A percentile compares a stretch with the other conserved stretches of the same genome.
phyloP scores from a whole-genome alignment of 2,329 filamentous ascomycete species.

The Basipetospora sp. region DNA sequence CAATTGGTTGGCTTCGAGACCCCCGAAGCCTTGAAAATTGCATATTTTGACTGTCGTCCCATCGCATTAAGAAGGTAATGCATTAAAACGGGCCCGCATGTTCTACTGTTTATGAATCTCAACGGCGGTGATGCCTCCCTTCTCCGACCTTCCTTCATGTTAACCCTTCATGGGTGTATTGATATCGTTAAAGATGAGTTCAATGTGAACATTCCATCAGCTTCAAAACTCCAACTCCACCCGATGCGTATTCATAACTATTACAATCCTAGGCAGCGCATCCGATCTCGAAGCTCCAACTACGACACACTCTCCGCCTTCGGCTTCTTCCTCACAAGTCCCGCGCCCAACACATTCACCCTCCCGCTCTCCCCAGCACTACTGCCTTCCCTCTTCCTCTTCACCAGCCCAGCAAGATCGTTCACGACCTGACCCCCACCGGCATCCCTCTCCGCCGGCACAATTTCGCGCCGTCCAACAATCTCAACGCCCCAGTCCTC shows the following conservation, averaged over 20 bases:
- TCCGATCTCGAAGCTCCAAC: too few species aligned
- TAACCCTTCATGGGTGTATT: too few species aligned
- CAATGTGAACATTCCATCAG: too few species aligned
- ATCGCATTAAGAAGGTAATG: constrained; percentile 3
- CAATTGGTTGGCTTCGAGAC: too few species aligned
- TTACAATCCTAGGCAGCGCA: not conserved
- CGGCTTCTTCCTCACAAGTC: constrained; percentile 42
- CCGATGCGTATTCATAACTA: not conserved
- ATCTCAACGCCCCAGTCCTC: constrained; percentile 37
- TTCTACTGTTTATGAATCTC: too few species aligned
- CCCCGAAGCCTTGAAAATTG: too few species aligned
- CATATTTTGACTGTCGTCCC: too few species aligned
- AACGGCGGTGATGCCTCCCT: too few species aligned
- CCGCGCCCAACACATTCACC: constrained; percentile 32
- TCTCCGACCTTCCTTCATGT: too few species aligned
- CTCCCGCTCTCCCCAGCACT: constrained; percentile 18
- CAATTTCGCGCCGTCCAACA: constrained; percentile 24
- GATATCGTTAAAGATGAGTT: too few species aligned
- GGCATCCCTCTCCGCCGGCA: constrained; percentile 6
- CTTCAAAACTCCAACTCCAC: too few species aligned
- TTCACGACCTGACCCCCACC: constrained; percentile 20
- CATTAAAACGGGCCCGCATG: too few species aligned
- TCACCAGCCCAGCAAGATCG: constrained; percentile 34
- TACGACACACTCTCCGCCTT: constrained; percentile 21
- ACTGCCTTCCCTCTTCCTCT: constrained; percentile 21